phyloP scores from a whole-genome alignment of 176 grass and related monocot species.

The Eremochloa ophiuroides region DNA sequence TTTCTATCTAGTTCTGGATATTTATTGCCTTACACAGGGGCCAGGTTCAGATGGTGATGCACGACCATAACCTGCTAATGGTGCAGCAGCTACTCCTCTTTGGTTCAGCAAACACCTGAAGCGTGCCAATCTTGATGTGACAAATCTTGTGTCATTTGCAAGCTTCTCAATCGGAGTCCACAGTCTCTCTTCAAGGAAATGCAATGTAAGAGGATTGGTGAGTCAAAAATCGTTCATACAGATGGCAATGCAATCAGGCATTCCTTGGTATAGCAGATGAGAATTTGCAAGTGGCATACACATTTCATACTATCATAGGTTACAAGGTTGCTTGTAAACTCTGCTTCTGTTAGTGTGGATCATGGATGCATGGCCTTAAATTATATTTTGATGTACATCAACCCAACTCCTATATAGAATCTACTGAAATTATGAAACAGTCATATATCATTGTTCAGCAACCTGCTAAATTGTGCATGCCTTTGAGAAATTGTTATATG shows the following conservation, averaged over 20 bases:
- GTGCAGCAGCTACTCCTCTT: constrained; percentile 87
- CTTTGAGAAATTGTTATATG: constrained; percentile 4
- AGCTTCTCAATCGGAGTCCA: constrained; percentile 71
- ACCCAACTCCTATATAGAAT: background rate
- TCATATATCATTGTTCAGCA: background rate
- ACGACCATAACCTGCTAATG: constrained; percentile 49
- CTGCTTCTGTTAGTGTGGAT: constrained; percentile 8
- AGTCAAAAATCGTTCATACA: constrained; percentile 20
- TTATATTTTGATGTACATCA: background rate
- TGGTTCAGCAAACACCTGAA: constrained; percentile 96
- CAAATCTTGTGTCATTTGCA: constrained; percentile 51
- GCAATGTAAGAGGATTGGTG: constrained; percentile 34
- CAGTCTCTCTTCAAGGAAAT: constrained; percentile 64
- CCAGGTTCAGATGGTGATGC: constrained; percentile 57
- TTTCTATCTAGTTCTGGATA: constrained; percentile 15
- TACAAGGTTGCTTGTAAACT: background rate
- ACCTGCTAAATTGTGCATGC: background rate
- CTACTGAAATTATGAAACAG: background rate
- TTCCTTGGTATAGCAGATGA: constrained; percentile 6
- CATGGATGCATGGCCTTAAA: constrained; percentile 28
- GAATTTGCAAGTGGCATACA: background rate
- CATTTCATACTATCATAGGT: constrained; percentile 10
- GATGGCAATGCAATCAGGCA: constrained; percentile 9
- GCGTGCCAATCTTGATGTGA: constrained; percentile 61
- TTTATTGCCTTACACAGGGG: constrained; percentile 75